Conservation (phyloP, 2,329 filamentous ascomycete species). For the Colletotrichum destructivum region DNA sequence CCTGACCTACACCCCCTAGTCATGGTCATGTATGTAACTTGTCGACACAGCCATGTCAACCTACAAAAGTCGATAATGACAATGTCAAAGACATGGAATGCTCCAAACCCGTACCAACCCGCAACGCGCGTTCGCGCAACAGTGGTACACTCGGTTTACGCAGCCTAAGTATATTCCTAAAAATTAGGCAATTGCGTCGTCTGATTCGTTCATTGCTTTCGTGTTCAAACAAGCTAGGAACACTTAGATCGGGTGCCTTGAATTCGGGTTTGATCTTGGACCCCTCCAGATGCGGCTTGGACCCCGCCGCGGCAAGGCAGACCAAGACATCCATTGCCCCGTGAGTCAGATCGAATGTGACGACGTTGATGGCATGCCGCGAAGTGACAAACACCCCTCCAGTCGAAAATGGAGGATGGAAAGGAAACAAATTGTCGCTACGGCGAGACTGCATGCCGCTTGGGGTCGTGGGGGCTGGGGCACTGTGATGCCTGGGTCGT, state of each 20-base stretch:
- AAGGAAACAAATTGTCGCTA: no score
- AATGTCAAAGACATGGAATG: not conserved
- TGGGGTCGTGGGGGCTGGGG: slow-evolving; percentile 11
- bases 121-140: slow-evolving; percentile 1
- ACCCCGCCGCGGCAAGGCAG: slow-evolving; percentile 14
- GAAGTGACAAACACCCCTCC: not conserved
- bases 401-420: not conserved
- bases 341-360: slow-evolving; percentile 15
- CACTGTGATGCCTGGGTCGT: slow-evolving; percentile 10
- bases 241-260: slow-evolving; percentile 9
- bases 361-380: not conserved
- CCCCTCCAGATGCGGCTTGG: slow-evolving; percentile 1
- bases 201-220: slow-evolving; percentile 7
- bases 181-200: not conserved
- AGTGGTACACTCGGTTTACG: not conserved
- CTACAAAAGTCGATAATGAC: not conserved
- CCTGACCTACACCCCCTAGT: slow-evolving; percentile 1
- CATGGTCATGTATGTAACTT: not conserved
- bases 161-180: not conserved
- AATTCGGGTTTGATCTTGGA: not conserved
- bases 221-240: not conserved
- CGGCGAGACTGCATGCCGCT: slow-evolving; percentile 1
- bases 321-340: not conserved
- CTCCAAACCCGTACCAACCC: not conserved
- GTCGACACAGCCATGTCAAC: not conserved